These are phyloP conservation scores for Suillus alpinus DNA, from an alignment of 768 basidiomycete species.

Conservation along the genomic window DNA sequence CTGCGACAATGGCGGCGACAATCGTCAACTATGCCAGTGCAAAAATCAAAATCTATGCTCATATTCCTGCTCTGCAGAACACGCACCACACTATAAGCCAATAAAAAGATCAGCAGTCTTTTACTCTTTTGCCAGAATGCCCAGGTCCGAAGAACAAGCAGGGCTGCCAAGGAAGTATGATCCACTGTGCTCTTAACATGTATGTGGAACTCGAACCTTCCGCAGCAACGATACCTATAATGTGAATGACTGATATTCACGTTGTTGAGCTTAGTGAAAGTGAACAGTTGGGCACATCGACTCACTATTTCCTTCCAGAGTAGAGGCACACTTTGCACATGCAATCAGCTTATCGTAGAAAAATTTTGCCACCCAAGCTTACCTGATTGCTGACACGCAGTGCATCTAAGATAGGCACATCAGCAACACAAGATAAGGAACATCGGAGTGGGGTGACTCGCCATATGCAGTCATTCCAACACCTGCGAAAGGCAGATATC, in stretches of 20 bases:
- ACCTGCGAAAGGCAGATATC: conserved; percentile 18
- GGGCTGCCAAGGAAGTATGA: conserved; percentile 3
- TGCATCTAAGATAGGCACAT: neutral
- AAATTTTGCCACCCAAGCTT: neutral
- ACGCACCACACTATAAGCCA: conserved; percentile 10
- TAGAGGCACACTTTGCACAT: neutral
- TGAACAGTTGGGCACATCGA: neutral
- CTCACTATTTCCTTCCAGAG: conserved; percentile 11
- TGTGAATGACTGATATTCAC: conserved; percentile 4
- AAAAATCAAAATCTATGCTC: neutral
- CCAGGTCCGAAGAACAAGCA: conserved; percentile 17
- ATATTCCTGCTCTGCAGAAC: neutral
- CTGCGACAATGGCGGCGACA: neutral
- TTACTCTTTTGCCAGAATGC: conserved; percentile 19
- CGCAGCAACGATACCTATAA: conserved; percentile 6
- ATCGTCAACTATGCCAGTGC: conserved; percentile 11
- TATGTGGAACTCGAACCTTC: neutral
- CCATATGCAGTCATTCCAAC: conserved; percentile 12
- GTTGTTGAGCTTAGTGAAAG: neutral
- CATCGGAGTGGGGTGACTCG: conserved; percentile 1
- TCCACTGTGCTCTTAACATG: neutral
- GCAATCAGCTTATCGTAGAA: conserved; percentile 1
- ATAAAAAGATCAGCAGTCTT: conserved; percentile 12
- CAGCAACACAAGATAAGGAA: neutral
- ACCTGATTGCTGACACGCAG: neutral